Percentiles rank a stretch among this genome's conserved stretches.
These are phyloP conservation scores for Quercus glauca DNA, from an alignment of 306 rosid species.

Conservation along the genomic window DNA sequence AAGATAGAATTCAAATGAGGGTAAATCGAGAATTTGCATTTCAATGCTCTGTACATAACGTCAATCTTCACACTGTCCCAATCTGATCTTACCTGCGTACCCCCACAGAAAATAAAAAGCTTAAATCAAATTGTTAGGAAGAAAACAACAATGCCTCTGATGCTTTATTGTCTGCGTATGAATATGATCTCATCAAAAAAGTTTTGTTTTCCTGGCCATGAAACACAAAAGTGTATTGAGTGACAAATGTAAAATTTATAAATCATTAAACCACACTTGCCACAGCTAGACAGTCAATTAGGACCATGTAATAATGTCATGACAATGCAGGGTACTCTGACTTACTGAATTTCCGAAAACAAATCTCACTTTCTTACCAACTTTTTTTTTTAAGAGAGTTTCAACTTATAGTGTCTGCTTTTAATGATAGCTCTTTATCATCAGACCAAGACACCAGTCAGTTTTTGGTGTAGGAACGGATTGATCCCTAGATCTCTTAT, in stretches of 20 bases:
- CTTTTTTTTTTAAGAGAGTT: too few species aligned
- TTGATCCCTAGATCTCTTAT: too few species aligned
- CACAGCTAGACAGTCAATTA: background rate
- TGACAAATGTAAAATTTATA: background rate
- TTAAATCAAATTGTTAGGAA: background rate
- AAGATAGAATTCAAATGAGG: slow-evolving; percentile 78
- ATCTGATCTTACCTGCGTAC: slow-evolving; percentile 65
- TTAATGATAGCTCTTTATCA: too few species aligned
- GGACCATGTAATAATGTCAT: background rate
- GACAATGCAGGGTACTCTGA: background rate
- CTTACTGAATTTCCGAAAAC: background rate
- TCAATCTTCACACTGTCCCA: slow-evolving; percentile 83
- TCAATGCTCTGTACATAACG: slow-evolving; percentile 78
- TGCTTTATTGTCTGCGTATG: too few species aligned
- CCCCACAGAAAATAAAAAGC: slow-evolving; percentile 8
- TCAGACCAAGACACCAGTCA: too few species aligned
- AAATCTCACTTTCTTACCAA: background rate
- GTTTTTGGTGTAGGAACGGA: too few species aligned
- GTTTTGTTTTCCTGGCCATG: background rate
- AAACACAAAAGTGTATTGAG: background rate
- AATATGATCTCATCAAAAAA: background rate
- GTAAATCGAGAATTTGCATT: slow-evolving; percentile 82
- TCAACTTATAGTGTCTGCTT: too few species aligned
- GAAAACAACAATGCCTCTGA: background rate
- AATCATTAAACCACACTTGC: background rate